These are phyloP conservation scores for Umbelopsis sp. DNA, from an alignment of 192 early-diverging fungal genomes.

Conservation along the genomic window DNA sequence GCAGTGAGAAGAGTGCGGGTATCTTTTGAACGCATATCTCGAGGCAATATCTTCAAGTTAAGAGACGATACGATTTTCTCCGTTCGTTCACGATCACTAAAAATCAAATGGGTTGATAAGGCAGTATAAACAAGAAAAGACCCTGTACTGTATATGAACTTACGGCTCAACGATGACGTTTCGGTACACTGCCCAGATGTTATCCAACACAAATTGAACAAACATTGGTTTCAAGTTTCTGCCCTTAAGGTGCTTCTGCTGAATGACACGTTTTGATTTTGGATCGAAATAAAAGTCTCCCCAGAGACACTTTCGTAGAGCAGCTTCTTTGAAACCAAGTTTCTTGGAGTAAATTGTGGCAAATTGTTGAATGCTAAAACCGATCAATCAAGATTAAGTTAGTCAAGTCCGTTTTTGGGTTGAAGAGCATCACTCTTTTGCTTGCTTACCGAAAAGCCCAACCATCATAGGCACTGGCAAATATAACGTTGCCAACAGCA, in stretches of 20 bases:
- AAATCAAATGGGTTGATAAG: background rate
- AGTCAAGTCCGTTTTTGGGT: background rate
- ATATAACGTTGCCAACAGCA: slow-evolving; percentile 94
- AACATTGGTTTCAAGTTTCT: slow-evolving; percentile 90
- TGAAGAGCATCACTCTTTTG: background rate
- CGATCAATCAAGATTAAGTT: background rate
- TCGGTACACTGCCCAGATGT: slow-evolving; percentile 96
- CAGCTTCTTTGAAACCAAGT: slow-evolving; percentile 77
- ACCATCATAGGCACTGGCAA: slow-evolving; percentile 94
- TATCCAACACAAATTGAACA: slow-evolving; percentile 93
- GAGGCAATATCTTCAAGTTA: slow-evolving; percentile 85
- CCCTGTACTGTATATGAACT: slow-evolving; percentile 9
- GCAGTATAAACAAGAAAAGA: background rate
- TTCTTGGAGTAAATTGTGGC: slow-evolving; percentile 89
- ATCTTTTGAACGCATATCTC: slow-evolving; percentile 90
- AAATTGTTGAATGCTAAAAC: slow-evolving; percentile 82
- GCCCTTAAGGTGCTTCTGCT: slow-evolving; percentile 83
- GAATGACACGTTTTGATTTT: slow-evolving; percentile 90
- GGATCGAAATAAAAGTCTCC: slow-evolving; percentile 97
- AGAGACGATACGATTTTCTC: slow-evolving; percentile 93
- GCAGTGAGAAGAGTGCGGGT: slow-evolving; percentile 69
- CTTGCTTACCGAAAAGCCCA: slow-evolving; percentile 87
- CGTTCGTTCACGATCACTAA: slow-evolving; percentile 75
- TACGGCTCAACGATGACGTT: slow-evolving; percentile 65
- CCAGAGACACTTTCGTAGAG: slow-evolving; percentile 88